These are phyloP conservation scores for Microdochium paspali DNA, from an alignment of 2,329 filamentous ascomycete genomes.

Conservation along the genomic window DNA sequence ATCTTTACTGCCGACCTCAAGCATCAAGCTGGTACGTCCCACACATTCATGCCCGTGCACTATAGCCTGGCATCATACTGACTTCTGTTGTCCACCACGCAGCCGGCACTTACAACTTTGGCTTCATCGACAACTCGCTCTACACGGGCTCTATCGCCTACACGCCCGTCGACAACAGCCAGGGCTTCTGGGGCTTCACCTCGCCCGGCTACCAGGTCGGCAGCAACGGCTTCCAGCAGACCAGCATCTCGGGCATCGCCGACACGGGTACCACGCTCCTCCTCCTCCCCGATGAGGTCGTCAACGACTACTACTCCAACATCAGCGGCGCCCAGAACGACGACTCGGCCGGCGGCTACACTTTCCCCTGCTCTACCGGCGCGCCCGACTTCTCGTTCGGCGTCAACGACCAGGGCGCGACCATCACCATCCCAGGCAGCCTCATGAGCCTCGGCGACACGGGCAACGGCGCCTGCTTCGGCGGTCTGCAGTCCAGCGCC, in stretches of 20 bases:
- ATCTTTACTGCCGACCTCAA: conserved; percentile 23
- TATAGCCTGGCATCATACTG: not conserved
- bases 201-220: conserved; percentile 21
- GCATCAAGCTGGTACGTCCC: conserved; percentile 14
- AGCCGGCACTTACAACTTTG: conserved; percentile 28
- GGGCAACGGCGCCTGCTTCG: conserved; percentile 40
- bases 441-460: conserved; percentile 31
- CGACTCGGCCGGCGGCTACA: conserved; percentile 32
- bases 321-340: conserved; percentile 32
- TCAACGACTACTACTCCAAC: conserved; percentile 40
- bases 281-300: conserved; percentile 37
- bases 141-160: conserved; percentile 23
- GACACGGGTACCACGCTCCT: conserved; percentile 53
- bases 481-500: conserved; percentile 47
- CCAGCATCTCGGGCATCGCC: conserved; percentile 32
- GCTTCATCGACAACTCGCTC: conserved; percentile 20
- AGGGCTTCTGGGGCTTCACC: conserved; percentile 28
- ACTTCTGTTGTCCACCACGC: not conserved
- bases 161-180: conserved; percentile 18
- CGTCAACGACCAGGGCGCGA: conserved; percentile 26
- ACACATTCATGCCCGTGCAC: too few relatives aligned
- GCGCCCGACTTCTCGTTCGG: conserved; percentile 41
- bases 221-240: conserved; percentile 11
- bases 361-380: conserved; percentile 37
- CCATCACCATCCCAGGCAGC: conserved; percentile 38